Evolutionary conservation across 2,329 filamentous ascomycete species (phyloP), one percentile per base, ranked within the genome.

Genomic region (Magnaporthiopsis rhizophila): DNA sequence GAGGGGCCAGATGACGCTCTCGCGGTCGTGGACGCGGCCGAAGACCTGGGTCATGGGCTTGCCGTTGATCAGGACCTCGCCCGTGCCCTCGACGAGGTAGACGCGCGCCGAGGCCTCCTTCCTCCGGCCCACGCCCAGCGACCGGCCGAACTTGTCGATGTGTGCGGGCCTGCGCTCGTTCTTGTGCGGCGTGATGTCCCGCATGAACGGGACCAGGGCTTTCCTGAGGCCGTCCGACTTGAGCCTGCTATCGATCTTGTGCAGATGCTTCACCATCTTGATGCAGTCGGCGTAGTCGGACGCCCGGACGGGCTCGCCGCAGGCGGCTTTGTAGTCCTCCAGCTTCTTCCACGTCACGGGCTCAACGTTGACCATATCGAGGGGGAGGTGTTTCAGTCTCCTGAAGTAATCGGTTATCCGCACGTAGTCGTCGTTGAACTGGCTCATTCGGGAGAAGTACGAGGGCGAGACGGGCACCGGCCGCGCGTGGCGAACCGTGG

Each of bases 1-100:
- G 72, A 99, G 78, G 9, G 94, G 87, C 94, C 94, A 99, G 4
- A 97, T 80, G 3, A 91, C 94, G 73, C 92, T 97, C 80, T 98
- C 95, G 58, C 95, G 87, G 76, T 99, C 94, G 74, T 99, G 94
- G 62, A 97, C 78, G 50, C 95, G 87, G 45, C 88, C 90, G 75
- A 99, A 99, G 28, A 86, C 88, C 62, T 95, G 85, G 62, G 84
- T 85, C 65, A 99, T 79, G n/a, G 85, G 86, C 79, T 92, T 94
- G 67, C 93, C 93, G 74, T 99, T 99, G 75, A 99, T 82, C 69
- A 96, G 75, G 18, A 96, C 86, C 77, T 98, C 90, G 18, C 95
- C 96, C 13, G 90, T 92, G 7, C 95, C 95, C 78, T 98, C 94
- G 5, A 99, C 92, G 28, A 99, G 80, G 79, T 88, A 96, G 12